A percentile compares a stretch with the other conserved stretches of the same genome.
Evolutionary conservation across 129 eudicot species (phyloP).

Genomic region (Silybum marianum): DNA sequence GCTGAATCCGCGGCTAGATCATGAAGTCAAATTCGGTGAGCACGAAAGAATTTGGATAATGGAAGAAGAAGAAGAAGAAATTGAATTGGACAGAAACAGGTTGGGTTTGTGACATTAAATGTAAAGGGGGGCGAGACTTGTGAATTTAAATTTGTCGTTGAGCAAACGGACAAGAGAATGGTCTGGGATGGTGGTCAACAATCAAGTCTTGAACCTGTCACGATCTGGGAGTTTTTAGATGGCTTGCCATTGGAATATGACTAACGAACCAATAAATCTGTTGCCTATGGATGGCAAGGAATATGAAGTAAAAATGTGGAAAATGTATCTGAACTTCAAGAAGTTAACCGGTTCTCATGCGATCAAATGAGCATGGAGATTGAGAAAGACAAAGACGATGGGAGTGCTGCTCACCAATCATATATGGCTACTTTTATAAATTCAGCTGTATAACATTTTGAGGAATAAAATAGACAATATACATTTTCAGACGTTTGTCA

Average conservation of each 20-base stretch:
- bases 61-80: constrained; percentile 58
- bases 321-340: constrained; percentile 31
- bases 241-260: constrained; percentile 71
- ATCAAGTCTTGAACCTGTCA: constrained; percentile 64
- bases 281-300: constrained; percentile 46
- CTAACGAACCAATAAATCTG: constrained; percentile 53
- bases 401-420: constrained; percentile 30
- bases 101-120: constrained; percentile 66
- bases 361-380: constrained; percentile 70
- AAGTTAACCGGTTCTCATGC: constrained; percentile 59
- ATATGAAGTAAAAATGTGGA: constrained; percentile 41
- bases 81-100: constrained; percentile 74
- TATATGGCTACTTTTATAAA: too few relatives aligned
- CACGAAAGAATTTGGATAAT: constrained; percentile 79
- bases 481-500: too few relatives aligned
- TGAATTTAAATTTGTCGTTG: constrained; percentile 75
- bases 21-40: constrained; percentile 83
- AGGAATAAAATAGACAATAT: too few relatives aligned
- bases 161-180: constrained; percentile 49
- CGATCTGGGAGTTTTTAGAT: constrained; percentile 54
- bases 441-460: too few relatives aligned
- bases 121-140: constrained; percentile 43
- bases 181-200: constrained; percentile 82
- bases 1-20: constrained; percentile 63
- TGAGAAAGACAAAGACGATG: constrained; percentile 54